Evolutionary conservation across 306 rosid species (phyloP).

Genomic region (Vigna radiata): DNA sequence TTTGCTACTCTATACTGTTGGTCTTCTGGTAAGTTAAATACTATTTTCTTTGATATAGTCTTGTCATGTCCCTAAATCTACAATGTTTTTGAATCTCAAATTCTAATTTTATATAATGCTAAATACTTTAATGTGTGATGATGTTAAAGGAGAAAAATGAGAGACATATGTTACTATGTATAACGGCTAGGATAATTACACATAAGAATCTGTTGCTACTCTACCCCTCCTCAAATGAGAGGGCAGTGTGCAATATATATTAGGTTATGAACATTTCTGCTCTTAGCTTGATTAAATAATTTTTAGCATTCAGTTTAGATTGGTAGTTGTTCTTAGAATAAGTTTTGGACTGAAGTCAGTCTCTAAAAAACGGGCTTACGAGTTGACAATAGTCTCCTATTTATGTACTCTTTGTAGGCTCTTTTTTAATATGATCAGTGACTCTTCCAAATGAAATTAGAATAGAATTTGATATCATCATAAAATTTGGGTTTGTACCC

Average conservation of each 20-base stretch:
- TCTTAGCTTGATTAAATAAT: conserved; percentile 27
- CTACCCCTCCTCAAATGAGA: conserved; percentile 32
- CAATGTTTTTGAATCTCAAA: conserved; percentile 33
- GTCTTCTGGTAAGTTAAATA: conserved; percentile 64
- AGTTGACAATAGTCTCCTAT: too few species aligned
- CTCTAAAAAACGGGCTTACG: too few species aligned
- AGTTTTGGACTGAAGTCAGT: too few species aligned
- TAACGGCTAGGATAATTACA: background rate
- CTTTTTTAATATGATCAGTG: too few species aligned
- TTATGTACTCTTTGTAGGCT: too few species aligned
- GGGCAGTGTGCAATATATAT: conserved; percentile 27
- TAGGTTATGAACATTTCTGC: conserved; percentile 28
- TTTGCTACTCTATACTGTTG: conserved; percentile 79
- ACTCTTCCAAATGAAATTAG: too few species aligned
- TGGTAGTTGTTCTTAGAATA: conserved; percentile 13
- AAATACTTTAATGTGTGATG: background rate
- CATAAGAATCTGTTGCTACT: background rate
- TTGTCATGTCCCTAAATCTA: conserved; percentile 22
- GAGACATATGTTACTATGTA: background rate
- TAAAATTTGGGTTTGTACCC: too few species aligned
- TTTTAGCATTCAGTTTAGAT: conserved; percentile 39
- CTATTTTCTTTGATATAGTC: conserved; percentile 29
- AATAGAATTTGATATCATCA: too few species aligned
- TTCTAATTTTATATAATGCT: conserved; percentile 31
- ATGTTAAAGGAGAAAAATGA: background rate